These are phyloP conservation scores for Pichia cephalocereana DNA, from an alignment of 805 yeast species.

Conservation along the genomic window DNA sequence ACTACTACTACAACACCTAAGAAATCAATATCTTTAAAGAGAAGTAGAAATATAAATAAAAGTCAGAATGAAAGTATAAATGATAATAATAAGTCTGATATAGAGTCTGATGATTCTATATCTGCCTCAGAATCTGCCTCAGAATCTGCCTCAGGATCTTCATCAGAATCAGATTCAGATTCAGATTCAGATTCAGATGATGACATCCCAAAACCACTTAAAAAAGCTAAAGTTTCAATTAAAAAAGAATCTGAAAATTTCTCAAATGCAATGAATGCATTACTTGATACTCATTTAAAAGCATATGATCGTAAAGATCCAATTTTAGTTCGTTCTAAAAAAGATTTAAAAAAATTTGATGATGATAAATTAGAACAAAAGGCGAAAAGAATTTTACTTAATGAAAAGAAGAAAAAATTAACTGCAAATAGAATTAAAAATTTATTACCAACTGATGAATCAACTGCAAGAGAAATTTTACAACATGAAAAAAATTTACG, in stretches of 20 bases:
- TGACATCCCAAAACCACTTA: conserved; percentile 28
- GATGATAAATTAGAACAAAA: conserved; percentile 74
- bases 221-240: conserved; percentile 45
- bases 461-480: conserved; percentile 39
- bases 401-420: conserved; percentile 60
- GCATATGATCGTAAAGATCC: conserved; percentile 89
- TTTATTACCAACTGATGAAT: conserved; percentile 54
- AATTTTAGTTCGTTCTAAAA: conserved; percentile 74
- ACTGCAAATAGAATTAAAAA: conserved; percentile 62
- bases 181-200: conserved; percentile 16
- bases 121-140: background rate
- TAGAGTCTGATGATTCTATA: too few relatives aligned
- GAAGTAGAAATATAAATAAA: background rate
- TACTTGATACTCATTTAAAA: conserved; percentile 75
- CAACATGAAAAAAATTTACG: conserved; percentile 54
- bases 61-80: background rate
- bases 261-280: conserved; percentile 75
- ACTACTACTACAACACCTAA: background rate
- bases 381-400: conserved; percentile 60
- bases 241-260: conserved; percentile 72
- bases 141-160: conserved; percentile 2
- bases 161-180: conserved; percentile 5
- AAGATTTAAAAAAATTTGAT: conserved; percentile 62
- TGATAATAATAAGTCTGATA: background rate
- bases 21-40: background rate